These are phyloP conservation scores for Tulasnella sp. DNA, from an alignment of 768 basidiomycete genomes.

Conservation along the genomic window DNA sequence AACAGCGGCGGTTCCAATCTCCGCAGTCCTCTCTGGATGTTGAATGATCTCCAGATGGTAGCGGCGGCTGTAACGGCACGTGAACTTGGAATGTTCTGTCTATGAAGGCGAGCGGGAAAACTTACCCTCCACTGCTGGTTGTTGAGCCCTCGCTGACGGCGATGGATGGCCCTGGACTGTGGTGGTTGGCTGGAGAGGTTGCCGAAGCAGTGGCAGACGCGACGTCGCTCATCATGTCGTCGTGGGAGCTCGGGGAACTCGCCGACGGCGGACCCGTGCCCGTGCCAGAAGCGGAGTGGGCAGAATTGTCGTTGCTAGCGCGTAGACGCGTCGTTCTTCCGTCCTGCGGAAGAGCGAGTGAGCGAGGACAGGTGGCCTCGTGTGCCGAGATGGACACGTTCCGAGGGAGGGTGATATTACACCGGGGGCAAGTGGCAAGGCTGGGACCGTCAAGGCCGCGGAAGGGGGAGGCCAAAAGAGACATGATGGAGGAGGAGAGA, in stretches of 20 bases:
- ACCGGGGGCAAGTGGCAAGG: neutral
- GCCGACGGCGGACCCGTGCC: neutral
- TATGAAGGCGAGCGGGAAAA: no score
- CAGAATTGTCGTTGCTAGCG: slow-evolving; percentile 1
- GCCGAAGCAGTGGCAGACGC: no score
- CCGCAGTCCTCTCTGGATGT: slow-evolving; percentile 69
- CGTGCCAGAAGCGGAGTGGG: neutral
- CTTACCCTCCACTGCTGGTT: slow-evolving; percentile 1
- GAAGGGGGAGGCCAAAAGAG: slow-evolving; percentile 2
- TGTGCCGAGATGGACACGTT: slow-evolving; percentile 2
- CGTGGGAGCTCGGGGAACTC: neutral
- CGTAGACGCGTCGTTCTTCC: slow-evolving; percentile 1
- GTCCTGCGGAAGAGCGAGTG: neutral
- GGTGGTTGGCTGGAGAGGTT: neutral
- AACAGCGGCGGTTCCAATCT: slow-evolving; percentile 52
- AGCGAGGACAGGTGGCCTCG: slow-evolving; percentile 1
- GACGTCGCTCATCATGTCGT: neutral
- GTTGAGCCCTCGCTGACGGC: slow-evolving; percentile 1
- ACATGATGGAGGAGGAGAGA: slow-evolving; percentile 2
- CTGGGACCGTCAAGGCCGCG: neutral
- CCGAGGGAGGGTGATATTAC: neutral
- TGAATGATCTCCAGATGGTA: slow-evolving; percentile 81
- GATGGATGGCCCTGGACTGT: slow-evolving; percentile 9
- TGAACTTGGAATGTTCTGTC: neutral
- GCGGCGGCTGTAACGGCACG: slow-evolving; percentile 23